A percentile compares a stretch with the other conserved stretches of the same genome.
These are phyloP conservation scores for Saccharomyces pastorianus DNA, from an alignment of 1,139 yeast genomes.

Conservation along the genomic window DNA sequence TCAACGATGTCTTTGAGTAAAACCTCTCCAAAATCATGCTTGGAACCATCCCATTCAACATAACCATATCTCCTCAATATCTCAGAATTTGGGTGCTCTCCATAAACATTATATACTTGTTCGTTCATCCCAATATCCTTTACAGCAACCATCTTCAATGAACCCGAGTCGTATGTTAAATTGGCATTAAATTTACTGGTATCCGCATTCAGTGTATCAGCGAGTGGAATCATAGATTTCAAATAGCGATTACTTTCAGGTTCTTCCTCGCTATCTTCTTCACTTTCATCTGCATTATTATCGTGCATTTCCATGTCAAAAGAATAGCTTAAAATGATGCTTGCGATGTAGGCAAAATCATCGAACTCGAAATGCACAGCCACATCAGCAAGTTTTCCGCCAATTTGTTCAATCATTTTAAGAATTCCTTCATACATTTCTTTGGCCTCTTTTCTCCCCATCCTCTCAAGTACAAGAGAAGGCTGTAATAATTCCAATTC, in stretches of 20 bases:
- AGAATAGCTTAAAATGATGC: slow-evolving; percentile 57
- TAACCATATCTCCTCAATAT: slow-evolving; percentile 85
- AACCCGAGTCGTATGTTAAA: slow-evolving; percentile 42
- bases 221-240: slow-evolving; percentile 89
- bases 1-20: slow-evolving; percentile 37
- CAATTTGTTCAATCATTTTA: slow-evolving; percentile 10
- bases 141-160: slow-evolving; percentile 64
- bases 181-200: slow-evolving; percentile 73
- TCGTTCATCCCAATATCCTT: slow-evolving; percentile 52
- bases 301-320: slow-evolving; percentile 49
- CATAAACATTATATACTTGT: slow-evolving; percentile 82
- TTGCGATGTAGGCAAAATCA: slow-evolving; percentile 65
- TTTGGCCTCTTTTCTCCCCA: slow-evolving; percentile 64
- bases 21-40: slow-evolving; percentile 75
- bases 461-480: slow-evolving; percentile 56
- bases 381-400: neutral
- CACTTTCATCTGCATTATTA: slow-evolving; percentile 24
- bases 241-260: slow-evolving; percentile 40
- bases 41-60: slow-evolving; percentile 69
- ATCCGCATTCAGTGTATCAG: slow-evolving; percentile 85
- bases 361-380: slow-evolving; percentile 34
- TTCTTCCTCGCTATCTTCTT: slow-evolving; percentile 31
- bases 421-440: slow-evolving; percentile 41
- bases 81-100: slow-evolving; percentile 85
- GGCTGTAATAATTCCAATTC: slow-evolving; percentile 50